phyloP scores from a whole-genome alignment of 2,329 filamentous ascomycete genomes.

The Epichloe sibirici region DNA sequence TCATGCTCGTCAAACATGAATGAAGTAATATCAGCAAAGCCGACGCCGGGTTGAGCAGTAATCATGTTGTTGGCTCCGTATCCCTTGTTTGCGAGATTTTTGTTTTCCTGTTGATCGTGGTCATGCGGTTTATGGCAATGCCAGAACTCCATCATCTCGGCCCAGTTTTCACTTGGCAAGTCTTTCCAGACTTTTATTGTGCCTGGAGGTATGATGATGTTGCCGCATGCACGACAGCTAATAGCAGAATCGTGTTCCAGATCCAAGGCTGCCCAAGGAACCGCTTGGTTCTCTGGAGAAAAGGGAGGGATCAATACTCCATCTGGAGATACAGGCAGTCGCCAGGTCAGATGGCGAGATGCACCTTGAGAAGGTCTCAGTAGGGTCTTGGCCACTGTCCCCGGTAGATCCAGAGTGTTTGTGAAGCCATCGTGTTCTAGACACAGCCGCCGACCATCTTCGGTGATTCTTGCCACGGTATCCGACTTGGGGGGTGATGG shows the following conservation, averaged over 20 bases:
- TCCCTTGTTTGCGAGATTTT: slow-evolving; percentile 50
- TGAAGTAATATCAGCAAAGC: slow-evolving; percentile 70
- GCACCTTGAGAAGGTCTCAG: slow-evolving; percentile 26
- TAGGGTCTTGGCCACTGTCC: slow-evolving; percentile 20
- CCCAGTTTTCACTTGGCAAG: slow-evolving; percentile 92
- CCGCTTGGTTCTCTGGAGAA: slow-evolving; percentile 24
- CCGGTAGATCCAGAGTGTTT: slow-evolving; percentile 30
- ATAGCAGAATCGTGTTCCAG: slow-evolving; percentile 30
- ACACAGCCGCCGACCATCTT: slow-evolving; percentile 32
- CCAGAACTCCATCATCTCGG: slow-evolving; percentile 99
- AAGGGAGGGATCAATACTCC: slow-evolving; percentile 14
- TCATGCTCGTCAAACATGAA: slow-evolving; percentile 61
- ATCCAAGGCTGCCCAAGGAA: slow-evolving; percentile 45
- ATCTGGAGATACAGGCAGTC: slow-evolving; percentile 30
- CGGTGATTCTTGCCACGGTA: slow-evolving; percentile 32
- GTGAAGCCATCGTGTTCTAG: slow-evolving; percentile 33
- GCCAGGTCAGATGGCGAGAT: slow-evolving; percentile 35
- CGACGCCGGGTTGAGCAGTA: slow-evolving; percentile 49
- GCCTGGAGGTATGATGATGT: slow-evolving; percentile 24
- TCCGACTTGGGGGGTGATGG: slow-evolving; percentile 27
- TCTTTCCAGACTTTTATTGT: slow-evolving; percentile 64
- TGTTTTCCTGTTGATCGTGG: slow-evolving; percentile 31
- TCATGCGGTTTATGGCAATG: slow-evolving; percentile 89
- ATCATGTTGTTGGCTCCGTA: slow-evolving; percentile 77
- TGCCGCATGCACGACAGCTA: slow-evolving; percentile 28